phyloP scores from a whole-genome alignment of 2,329 filamentous ascomycete genomes.

The Pseudopyrenochaeta lycopersici region DNA sequence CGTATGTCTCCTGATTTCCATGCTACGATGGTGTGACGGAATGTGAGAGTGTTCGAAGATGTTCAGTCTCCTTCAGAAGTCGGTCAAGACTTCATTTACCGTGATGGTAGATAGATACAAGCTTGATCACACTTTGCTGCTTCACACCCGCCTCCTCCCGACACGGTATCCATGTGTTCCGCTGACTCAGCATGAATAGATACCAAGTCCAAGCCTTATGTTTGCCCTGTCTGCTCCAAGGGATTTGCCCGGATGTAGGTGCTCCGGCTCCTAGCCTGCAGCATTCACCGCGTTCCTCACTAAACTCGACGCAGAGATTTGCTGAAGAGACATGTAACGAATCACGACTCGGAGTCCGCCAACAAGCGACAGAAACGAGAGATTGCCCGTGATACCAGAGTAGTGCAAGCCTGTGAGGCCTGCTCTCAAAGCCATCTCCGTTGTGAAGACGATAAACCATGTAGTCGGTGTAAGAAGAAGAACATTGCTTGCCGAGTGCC shows the following conservation, averaged over 20 bases:
- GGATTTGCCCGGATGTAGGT: constrained; percentile 56
- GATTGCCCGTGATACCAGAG: constrained; percentile 37
- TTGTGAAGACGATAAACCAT: constrained; percentile 65
- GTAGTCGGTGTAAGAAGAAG: constrained; percentile 61
- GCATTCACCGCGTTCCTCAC: background rate
- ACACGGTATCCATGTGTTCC: background rate
- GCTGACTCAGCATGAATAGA: constrained; percentile 31
- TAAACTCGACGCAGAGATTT: constrained; percentile 51
- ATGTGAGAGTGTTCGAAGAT: background rate
- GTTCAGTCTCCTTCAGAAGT: background rate
- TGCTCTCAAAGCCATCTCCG: constrained; percentile 63
- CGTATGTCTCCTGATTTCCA: constrained; percentile 40
- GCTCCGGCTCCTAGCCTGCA: background rate
- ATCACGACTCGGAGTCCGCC: constrained; percentile 50
- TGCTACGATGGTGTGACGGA: background rate
- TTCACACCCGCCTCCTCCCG: background rate
- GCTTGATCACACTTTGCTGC: background rate
- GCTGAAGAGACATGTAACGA: constrained; percentile 60
- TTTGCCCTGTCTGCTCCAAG: constrained; percentile 57
- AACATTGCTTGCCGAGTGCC: constrained; percentile 54
- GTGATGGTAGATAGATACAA: background rate
- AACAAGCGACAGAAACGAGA: constrained; percentile 37
- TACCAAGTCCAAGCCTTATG: constrained; percentile 56
- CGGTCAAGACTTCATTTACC: background rate
- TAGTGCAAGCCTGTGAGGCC: constrained; percentile 60